Evolutionary conservation across 2,329 filamentous ascomycete genomes (phyloP), one percentile per base, ranked within the genome.

Genomic region (Rhynchosporium secalis): DNA sequence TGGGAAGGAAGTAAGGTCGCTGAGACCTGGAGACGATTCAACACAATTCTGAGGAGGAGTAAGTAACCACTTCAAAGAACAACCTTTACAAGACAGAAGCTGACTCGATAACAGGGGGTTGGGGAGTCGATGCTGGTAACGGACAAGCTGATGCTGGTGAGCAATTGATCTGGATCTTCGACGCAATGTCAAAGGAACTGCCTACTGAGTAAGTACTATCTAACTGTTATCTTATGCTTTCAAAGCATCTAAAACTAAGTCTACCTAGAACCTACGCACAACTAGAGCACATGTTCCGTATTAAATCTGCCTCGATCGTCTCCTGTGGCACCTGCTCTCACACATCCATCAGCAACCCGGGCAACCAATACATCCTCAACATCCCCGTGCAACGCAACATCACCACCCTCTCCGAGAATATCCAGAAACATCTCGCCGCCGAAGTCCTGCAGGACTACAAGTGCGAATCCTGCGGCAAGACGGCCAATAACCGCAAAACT

Each of bases 131-230:
- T 20, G 52, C 55, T 26, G 54, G 60, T 4, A 63, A 51, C 20
- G 66, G 67, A 5, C 72, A 74, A 56, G 71, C 63, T n/a, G 73
- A 75, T 47, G 71, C 73, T 20, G 69, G 72, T 6, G 73, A 75
- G 46, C 71, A 72, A 47, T 47, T 71, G 2, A 62, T 58, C 2
- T 72, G 69, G 70, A 62, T 75, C 15, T 46, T 72, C 7, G 61
- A 66, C 6, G 61, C 64, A 15, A 66, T 74, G 26, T 52, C 57
- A 1, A 52, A 69, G n/a, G 70, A 74, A 52, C 48, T 75, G 8
- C 70, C 70, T 10, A 46, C 61, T 6, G 56, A 62, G 71, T 71
- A 66, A 70, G 67, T 57, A 29, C 36, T 62, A 9, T 33, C 8
- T 20, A 31, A 10, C 12, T 5, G 20, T n/a, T n/a, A 9, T 26